phyloP scores from a whole-genome alignment of 768 basidiomycete species.

The Hydnomerulius pinastri region DNA sequence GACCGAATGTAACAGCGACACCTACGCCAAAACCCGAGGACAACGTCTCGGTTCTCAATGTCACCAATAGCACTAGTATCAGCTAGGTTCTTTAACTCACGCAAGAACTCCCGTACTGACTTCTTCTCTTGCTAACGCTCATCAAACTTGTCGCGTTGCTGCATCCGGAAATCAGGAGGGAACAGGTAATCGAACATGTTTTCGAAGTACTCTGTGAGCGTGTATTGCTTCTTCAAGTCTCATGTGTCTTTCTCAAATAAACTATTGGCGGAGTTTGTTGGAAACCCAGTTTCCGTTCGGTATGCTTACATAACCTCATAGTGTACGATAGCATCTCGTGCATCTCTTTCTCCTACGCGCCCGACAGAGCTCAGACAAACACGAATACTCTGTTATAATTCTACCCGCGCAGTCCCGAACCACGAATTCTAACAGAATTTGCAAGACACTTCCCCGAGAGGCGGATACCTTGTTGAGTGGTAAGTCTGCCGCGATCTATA shows the following conservation, averaged over 20 bases:
- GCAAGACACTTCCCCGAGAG: no score
- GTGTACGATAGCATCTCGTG: no score
- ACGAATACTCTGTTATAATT: no score
- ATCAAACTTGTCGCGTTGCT: constrained; percentile 14
- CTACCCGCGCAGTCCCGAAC: no score
- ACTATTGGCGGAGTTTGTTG: neutral
- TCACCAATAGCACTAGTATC: constrained; percentile 14
- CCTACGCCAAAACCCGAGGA: constrained; percentile 14
- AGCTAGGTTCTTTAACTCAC: constrained; percentile 3
- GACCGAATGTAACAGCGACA: constrained; percentile 6
- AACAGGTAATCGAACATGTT: constrained; percentile 13
- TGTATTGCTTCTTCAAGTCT: constrained; percentile 6
- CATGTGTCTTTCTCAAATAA: constrained; percentile 12
- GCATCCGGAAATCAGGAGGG: constrained; percentile 14
- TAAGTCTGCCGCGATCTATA: no score
- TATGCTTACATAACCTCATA: no score
- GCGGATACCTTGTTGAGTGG: no score
- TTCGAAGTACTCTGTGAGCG: constrained; percentile 7
- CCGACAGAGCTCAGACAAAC: no score
- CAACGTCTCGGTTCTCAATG: constrained; percentile 2
- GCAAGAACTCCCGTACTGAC: constrained; percentile 9
- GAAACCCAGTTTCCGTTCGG: no score
- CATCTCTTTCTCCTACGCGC: no score
- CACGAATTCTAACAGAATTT: no score
- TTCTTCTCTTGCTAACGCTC: constrained; percentile 7